Evolutionary conservation across 495 filamentous ascomycete genomes (phyloP), one percentile per base, ranked within the genome.

Genomic region (Penicillium odoratum): DNA sequence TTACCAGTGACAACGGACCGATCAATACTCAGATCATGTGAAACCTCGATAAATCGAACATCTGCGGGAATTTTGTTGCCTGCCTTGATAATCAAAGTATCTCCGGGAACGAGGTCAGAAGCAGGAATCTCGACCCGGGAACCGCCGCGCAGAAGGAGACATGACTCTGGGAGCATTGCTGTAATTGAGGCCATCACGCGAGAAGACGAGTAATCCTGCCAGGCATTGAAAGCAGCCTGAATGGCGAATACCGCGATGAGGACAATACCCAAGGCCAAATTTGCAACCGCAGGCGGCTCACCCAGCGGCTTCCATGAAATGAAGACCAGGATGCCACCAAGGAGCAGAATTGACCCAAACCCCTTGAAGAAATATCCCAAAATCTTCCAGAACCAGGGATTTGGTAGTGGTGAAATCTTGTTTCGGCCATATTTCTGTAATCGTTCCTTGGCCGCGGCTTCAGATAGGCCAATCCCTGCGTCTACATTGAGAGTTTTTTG

Each of bases 21-120:
- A 65, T 91, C 87, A 60, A 91, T 83, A 60, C 81, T 83, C 11
- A 81, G 77, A 65, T 90, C 87, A 5, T 77, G 75, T 0, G 84
- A 86, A 15, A 81, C 76, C 31, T 85, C 76, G 21, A 86, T 61
- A 57, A 90, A 83, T n/a, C 87, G 80, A 15, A 90, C 69, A 64
- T 90, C 88, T 3, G 88, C 88, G 0, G 86, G 85, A 2, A 90
- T 67, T 62, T 86, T 88, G 66, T 86, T 85, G 6, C 88, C 88
- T 0, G 80, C 74, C 47, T 82, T 85, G 59, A 92, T 78, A 40
- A 75, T 63, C 0, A 90, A 66, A 2, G 89, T 65, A 58, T 91
- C 87, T 8, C 88, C 87, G 2, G 84, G 83, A 3, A 90, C 86
- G 47, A 91, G 69, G 10, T 87, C 82, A 4, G 68, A 66, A 0